Conservation (phyloP, 169 alveolate genomes). For the Plasmodium cynomolgi region DNA sequence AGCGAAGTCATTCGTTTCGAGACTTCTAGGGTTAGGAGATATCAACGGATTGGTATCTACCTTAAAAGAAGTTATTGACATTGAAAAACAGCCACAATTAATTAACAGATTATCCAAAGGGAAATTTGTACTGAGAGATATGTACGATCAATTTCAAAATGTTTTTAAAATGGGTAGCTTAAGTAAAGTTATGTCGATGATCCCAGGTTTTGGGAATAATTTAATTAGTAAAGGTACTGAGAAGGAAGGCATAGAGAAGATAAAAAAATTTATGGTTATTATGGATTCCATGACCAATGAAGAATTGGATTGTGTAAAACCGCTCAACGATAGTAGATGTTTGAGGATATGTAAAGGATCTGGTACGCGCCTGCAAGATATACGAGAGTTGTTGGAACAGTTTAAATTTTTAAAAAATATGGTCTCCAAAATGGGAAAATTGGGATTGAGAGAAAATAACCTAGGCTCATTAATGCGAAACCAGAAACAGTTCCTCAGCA, state of each 20-base stretch:
- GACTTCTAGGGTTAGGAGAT: constrained; percentile 99
- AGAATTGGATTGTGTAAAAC: constrained; percentile 95
- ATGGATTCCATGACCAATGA: constrained; percentile 98
- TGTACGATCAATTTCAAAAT: constrained; percentile 96
- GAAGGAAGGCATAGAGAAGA: constrained; percentile 96
- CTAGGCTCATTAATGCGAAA: constrained; percentile 93
- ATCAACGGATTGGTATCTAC: constrained; percentile 95
- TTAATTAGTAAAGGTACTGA: constrained; percentile 95
- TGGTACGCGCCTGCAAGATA: constrained; percentile 94
- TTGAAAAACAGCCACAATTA: constrained; percentile 95
- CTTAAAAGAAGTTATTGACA: constrained; percentile 95
- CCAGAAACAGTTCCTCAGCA: constrained; percentile 94
- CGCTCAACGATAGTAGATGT: constrained; percentile 92
- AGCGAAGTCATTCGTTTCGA: constrained; percentile 96
- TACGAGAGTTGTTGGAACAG: constrained; percentile 94
- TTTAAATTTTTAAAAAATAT: constrained; percentile 95
- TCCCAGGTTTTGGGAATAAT: constrained; percentile 93
- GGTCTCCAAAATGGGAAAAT: constrained; percentile 97
- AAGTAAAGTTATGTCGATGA: constrained; percentile 95
- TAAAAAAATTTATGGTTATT: constrained; percentile 95
- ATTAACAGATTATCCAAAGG: constrained; percentile 95
- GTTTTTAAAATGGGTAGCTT: constrained; percentile 97
- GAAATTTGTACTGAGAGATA: constrained; percentile 94
- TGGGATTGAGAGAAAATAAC: constrained; percentile 93
- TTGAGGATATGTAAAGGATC: constrained; percentile 96